Evolutionary conservation across 495 filamentous ascomycete genomes (phyloP), one percentile per base, ranked within the genome.

Genomic region (Filosporella fistucella): DNA sequence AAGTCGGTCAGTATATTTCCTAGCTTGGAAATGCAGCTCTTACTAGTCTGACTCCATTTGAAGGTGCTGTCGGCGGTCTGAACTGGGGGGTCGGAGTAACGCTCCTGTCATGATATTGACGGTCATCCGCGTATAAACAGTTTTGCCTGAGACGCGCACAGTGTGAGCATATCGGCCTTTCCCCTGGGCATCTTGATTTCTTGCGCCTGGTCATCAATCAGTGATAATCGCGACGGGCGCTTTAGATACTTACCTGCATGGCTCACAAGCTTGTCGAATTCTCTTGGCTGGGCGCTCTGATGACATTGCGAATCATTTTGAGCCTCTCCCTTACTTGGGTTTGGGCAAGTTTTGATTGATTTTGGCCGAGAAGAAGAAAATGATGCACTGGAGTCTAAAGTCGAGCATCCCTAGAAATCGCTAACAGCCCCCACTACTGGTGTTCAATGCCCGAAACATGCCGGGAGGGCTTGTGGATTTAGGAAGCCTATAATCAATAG

Each of bases 141-240:
- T 48, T 51, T 45, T 75, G 71, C 4, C 58, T 56, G 28, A 75
- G 52, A 39, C 71, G 61, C 14, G 66, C 56, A 55, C 71, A 75
- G 23, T 71, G 55, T 2, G 71, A 73, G 45, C 71, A 75, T 21
- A 66, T 48, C 3, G 71, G 71, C 29, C 72, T 70, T 49, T 73
- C 71, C 18, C 71, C 71, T 3, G 68, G 67, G 28, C 71, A 75
- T 62, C 67, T 68, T 16, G 69, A 66, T 46, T 75, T 75, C 45
- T 75, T 75, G 23, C 71, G 65, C 40, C 71, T 74, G 28, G 13
- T 20, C 10, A 37, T 22, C 8, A 25, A 26, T 13, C 17, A 40
- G 60, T 11, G 63, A 48, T 17, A 35, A 26, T 10, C 18, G 53
- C 16, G 24, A 40, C 33, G 26, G 41, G 20, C 24, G 4, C 14